Percentiles rank a stretch among this genome's conserved stretches.
phyloP scores from a whole-genome alignment of 768 basidiomycete species.

The Clavulina sp. region DNA sequence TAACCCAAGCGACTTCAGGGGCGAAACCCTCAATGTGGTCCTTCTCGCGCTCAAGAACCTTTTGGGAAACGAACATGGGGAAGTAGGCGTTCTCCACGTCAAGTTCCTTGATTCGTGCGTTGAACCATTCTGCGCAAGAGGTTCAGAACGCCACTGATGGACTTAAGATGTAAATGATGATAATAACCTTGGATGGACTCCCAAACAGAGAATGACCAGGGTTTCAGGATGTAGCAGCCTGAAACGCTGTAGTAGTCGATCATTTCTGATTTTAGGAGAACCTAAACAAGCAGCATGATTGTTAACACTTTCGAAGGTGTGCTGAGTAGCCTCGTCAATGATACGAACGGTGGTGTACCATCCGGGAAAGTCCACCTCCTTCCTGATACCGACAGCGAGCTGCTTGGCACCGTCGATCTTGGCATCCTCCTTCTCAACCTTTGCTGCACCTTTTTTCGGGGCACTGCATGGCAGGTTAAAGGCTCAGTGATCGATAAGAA shows the following conservation, averaged over 20 bases:
- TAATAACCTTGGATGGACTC: conserved; percentile 74
- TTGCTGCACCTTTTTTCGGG: conserved; percentile 20
- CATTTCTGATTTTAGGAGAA: conserved; percentile 97
- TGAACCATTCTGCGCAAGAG: conserved; percentile 65
- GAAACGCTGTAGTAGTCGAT: conserved; percentile 97
- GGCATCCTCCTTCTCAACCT: conserved; percentile 51
- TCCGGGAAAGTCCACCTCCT: conserved; percentile 82
- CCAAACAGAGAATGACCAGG: conserved; percentile 97
- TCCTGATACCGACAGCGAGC: conserved; percentile 88
- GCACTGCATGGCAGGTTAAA: conserved; percentile 18
- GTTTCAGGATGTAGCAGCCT: conserved; percentile 96
- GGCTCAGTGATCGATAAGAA: conserved; percentile 10
- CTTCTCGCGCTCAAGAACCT: conserved; percentile 90
- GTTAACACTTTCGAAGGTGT: background rate
- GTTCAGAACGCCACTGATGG: conserved; percentile 3
- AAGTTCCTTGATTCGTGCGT: conserved; percentile 76
- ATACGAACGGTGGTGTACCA: conserved; percentile 77
- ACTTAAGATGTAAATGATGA: background rate
- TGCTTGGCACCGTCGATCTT: conserved; percentile 80
- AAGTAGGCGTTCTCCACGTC: conserved; percentile 97
- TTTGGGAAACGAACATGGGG: conserved; percentile 93
- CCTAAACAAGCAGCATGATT: conserved; percentile 29
- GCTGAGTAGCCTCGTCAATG: too few species aligned
- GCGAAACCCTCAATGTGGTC: conserved; percentile 99
- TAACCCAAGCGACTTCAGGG: conserved; percentile 99